Evolutionary conservation across 768 basidiomycete species (phyloP).

Genomic region (Leccinellum albellum): DNA sequence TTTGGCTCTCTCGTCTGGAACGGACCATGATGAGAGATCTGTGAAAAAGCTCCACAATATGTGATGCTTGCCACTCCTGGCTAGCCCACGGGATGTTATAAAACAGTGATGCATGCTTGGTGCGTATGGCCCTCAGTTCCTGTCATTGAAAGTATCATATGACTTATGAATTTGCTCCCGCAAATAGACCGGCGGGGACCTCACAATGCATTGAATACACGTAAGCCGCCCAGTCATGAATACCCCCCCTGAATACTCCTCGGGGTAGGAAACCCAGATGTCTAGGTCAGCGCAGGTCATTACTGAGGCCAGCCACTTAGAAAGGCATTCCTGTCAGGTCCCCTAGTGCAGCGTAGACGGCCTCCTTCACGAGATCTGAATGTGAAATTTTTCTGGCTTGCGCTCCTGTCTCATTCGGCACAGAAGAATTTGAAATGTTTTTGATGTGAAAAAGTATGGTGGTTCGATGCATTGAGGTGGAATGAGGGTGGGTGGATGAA

Average conservation of each 20-base stretch:
- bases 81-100: not conserved
- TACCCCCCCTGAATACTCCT: too few species aligned
- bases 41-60: not conserved
- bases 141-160: not conserved
- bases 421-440: slow-evolving; percentile 6
- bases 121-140: slow-evolving; percentile 1
- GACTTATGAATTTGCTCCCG: slow-evolving; percentile 8
- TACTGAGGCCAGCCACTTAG: not conserved
- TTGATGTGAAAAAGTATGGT: slow-evolving; percentile 17
- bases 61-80: slow-evolving; percentile 2
- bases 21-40: slow-evolving; percentile 6
- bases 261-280: not conserved
- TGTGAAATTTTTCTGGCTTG: slow-evolving; percentile 9
- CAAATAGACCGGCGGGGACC: slow-evolving; percentile 1
- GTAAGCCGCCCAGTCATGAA: not conserved
- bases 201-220: slow-evolving; percentile 7
- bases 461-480: slow-evolving; percentile 11
- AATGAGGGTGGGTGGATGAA: slow-evolving; percentile 9
- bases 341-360: slow-evolving; percentile 11
- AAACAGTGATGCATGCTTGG: slow-evolving; percentile 12
- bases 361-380: slow-evolving; percentile 16
- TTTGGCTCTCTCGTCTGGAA: slow-evolving; percentile 1
- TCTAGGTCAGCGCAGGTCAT: not conserved
- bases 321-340: slow-evolving; percentile 3
- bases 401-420: not conserved